A percentile compares a stretch with the other conserved stretches of the same genome.
Conservation (phyloP, 768 basidiomycete genomes). For the Phylloporus arenicola region DNA sequence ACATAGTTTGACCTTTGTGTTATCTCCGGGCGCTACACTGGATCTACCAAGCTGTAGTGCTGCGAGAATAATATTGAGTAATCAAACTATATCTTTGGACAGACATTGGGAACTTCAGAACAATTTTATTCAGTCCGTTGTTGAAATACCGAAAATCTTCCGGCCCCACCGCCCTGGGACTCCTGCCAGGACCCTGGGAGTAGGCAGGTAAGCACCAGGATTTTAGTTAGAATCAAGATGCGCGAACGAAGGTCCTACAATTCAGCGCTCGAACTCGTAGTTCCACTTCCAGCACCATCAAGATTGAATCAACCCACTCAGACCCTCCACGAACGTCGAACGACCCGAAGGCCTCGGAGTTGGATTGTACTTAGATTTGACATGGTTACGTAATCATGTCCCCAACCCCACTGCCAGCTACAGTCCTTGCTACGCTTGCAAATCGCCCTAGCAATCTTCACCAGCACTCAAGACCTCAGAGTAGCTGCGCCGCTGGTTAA, state of each 20-base stretch:
- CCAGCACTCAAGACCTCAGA: constrained; percentile 1
- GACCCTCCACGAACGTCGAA: no score
- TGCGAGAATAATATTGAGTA: neutral
- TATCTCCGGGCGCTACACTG: neutral
- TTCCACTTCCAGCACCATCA: neutral
- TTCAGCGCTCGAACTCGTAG: no score
- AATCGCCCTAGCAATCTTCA: neutral
- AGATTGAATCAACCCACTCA: neutral
- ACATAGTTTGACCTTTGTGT: neutral
- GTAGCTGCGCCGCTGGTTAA: constrained; percentile 10
- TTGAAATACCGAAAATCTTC: no score
- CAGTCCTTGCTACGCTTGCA: neutral
- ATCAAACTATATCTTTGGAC: neutral
- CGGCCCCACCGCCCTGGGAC: no score
- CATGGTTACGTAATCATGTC: constrained; percentile 12
- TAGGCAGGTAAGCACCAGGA: no score
- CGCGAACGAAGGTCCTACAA: no score
- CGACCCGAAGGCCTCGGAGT: no score
- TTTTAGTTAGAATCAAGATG: no score
- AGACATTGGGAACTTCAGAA: neutral
- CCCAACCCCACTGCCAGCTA: neutral
- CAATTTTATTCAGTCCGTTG: neutral
- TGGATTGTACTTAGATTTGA: no score
- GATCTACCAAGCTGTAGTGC: neutral
- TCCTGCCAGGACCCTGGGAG: no score